A percentile compares a stretch with the other conserved stretches of the same genome.
These are phyloP conservation scores for Pseudogymnoascus sp. DNA, from an alignment of 2,329 filamentous ascomycete species.

Conservation along the genomic window DNA sequence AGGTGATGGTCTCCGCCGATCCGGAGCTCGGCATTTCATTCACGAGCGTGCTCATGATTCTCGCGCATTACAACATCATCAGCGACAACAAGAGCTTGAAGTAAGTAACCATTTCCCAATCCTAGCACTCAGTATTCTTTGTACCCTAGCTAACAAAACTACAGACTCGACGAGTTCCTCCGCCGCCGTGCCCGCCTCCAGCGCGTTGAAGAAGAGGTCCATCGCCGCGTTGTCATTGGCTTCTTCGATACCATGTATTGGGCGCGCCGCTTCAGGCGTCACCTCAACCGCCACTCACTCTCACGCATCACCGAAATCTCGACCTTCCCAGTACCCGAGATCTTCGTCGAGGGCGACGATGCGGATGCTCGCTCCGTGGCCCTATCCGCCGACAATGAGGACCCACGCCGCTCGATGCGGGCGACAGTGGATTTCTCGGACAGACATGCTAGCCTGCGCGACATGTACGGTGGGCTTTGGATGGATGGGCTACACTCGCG, in stretches of 20 bases:
- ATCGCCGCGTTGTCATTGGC: constrained; percentile 78
- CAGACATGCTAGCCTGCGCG: constrained; percentile 15
- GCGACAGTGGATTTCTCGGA: constrained; percentile 4
- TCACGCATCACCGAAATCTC: constrained; percentile 72
- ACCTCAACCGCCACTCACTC: constrained; percentile 62
- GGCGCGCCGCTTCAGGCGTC: constrained; percentile 71
- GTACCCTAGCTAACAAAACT: constrained; percentile 23
- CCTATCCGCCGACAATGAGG: constrained; percentile 19
- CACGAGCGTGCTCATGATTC: constrained; percentile 83
- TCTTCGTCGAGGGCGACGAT: constrained; percentile 76
- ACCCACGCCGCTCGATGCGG: constrained; percentile 20
- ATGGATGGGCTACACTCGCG: neutral
- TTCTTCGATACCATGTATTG: constrained; percentile 93
- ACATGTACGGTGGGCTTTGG: neutral
- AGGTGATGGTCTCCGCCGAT: constrained; percentile 89
- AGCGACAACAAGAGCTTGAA: constrained; percentile 91
- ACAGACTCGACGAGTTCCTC: constrained; percentile 83
- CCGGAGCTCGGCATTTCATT: constrained; percentile 85
- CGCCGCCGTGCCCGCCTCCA: constrained; percentile 83
- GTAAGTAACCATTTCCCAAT: constrained; percentile 36
- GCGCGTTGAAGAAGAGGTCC: constrained; percentile 89
- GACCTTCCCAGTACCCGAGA: constrained; percentile 78
- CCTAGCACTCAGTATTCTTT: neutral
- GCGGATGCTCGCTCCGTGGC: constrained; percentile 18
- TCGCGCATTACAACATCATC: constrained; percentile 98